Evolutionary conservation across 139 green algal genomes (phyloP), one percentile per base, ranked within the genome.

Genomic region (Tetraselmis chui): DNA sequence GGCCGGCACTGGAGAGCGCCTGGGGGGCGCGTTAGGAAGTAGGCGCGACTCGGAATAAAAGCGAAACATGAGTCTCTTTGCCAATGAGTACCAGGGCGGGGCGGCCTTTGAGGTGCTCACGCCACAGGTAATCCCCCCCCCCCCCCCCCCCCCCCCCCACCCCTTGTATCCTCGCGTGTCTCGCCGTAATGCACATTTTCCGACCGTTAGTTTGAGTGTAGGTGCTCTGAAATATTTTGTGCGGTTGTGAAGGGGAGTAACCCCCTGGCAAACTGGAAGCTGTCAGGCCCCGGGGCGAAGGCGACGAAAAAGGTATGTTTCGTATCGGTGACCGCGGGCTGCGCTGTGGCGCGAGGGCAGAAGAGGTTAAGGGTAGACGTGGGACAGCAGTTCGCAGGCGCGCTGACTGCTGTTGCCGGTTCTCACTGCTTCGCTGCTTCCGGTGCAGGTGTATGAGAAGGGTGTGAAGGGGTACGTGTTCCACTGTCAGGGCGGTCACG

Each of bases 11-110:
- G n/a, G n/a, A n/a, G n/a, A n/a, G n/a, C n/a, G n/a, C n/a, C n/a
- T n/a, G n/a, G n/a, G n/a, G n/a, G n/a, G n/a, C n/a, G n/a, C n/a
- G n/a, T n/a, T n/a, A n/a, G n/a, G n/a, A n/a, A n/a, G n/a, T n/a
- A n/a, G n/a, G n/a, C n/a, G n/a, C n/a, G n/a, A n/a, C n/a, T n/a
- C n/a, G n/a, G n/a, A n/a, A n/a, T n/a, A n/a, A n/a, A n/a, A n/a
- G n/a, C n/a, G n/a, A n/a, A n/a, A n/a, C n/a, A n/a, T 77, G 74
- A 29, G 26, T 25, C 2, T 77, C 5, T 77, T 77, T 25, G 74
- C 74, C n/a, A 31, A 28, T 2, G 74, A 77, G 2, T 82, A 82
- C 31, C 78, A 82, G 78, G 78, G 78, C 78, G 78, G 78, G 2
- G 31, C 78, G 31, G 32, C 28, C 31, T 59, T 82, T 22, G 78